Conservation (phyloP, 768 basidiomycete species). For the Inosperma sp. region DNA sequence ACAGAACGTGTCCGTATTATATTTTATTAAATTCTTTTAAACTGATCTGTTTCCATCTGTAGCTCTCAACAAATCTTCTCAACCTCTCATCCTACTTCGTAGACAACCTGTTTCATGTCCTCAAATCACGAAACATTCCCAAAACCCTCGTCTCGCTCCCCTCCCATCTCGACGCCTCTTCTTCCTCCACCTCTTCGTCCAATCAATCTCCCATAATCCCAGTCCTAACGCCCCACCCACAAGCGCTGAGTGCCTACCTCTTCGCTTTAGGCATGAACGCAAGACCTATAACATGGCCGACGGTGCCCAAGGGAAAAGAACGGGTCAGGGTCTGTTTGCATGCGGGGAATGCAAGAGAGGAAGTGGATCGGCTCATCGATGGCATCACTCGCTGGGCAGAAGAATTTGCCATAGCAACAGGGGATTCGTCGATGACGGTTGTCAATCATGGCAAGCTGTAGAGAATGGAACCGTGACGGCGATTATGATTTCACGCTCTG, state of each 20-base stretch:
- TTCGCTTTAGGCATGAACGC: constrained; percentile 53
- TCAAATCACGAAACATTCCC: constrained; percentile 28
- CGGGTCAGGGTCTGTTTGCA: constrained; percentile 88
- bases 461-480: too few relatives aligned
- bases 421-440: too few relatives aligned
- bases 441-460: too few relatives aligned
- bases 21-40: neutral
- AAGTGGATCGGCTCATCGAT: constrained; percentile 55
- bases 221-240: constrained; percentile 71
- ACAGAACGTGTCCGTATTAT: constrained; percentile 48
- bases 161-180: constrained; percentile 33
- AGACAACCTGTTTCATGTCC: constrained; percentile 27
- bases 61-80: constrained; percentile 38
- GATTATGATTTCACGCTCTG: too few relatives aligned
- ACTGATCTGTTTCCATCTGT: constrained; percentile 2
- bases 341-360: constrained; percentile 61
- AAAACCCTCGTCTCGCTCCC: constrained; percentile 36
- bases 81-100: constrained; percentile 43
- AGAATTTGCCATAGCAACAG: too few relatives aligned
- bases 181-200: constrained; percentile 15
- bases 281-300: constrained; percentile 80
- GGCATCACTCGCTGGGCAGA: constrained; percentile 50
- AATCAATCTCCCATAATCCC: constrained; percentile 80
- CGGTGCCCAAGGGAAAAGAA: constrained; percentile 82
- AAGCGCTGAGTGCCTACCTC: constrained; percentile 69